Evolutionary conservation across 352 stramenopile genomes (phyloP).

Genomic region (Pythium periplocum): DNA sequence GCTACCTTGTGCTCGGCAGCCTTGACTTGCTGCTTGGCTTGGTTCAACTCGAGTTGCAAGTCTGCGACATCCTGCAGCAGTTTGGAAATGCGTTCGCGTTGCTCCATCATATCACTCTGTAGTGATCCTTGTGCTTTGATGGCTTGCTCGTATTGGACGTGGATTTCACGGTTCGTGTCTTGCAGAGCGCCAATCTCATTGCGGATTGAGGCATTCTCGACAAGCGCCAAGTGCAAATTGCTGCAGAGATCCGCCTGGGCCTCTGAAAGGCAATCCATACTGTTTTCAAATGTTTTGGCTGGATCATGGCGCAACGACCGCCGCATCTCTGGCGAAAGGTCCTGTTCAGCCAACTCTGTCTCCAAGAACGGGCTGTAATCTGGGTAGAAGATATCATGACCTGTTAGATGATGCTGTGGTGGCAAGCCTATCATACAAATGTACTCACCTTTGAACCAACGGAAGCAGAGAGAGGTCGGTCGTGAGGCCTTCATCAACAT

Average conservation of each 20-base stretch:
- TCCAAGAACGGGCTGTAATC: conserved; percentile 77
- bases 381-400: not conserved
- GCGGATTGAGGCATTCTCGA: conserved; percentile 72
- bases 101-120: conserved; percentile 28
- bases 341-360: conserved; percentile 40
- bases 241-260: conserved; percentile 56
- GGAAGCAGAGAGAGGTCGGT: conserved; percentile 69
- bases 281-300: conserved; percentile 33
- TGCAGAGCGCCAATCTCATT: conserved; percentile 56
- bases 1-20: conserved; percentile 29
- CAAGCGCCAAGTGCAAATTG: conserved; percentile 57
- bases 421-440: not conserved
- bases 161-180: conserved; percentile 42
- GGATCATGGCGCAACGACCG: conserved; percentile 17
- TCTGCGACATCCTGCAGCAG: conserved; percentile 37
- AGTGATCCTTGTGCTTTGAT: conserved; percentile 26
- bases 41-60: conserved; percentile 29
- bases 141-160: conserved; percentile 22
- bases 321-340: conserved; percentile 6
- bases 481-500: conserved; percentile 48
- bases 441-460: conserved; percentile 58
- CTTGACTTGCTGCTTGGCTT: conserved; percentile 27
- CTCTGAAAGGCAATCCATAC: conserved; percentile 54
- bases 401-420: too few species aligned
- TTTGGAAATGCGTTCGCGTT: conserved; percentile 30